These are phyloP conservation scores for Saccharomyces hybrid DNA, from an alignment of 1,139 yeast genomes.

Conservation along the genomic window DNA sequence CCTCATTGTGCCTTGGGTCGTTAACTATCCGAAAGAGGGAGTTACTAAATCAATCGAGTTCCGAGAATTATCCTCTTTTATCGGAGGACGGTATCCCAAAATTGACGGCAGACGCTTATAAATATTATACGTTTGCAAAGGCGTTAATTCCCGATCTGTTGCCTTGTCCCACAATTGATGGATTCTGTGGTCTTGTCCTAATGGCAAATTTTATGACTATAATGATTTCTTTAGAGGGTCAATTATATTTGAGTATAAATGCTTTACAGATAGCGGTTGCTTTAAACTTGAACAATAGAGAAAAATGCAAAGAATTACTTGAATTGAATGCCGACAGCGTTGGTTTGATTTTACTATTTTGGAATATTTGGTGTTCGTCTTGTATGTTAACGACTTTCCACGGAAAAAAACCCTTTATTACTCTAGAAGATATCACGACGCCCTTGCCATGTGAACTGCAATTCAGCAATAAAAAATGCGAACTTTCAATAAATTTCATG, in stretches of 20 bases:
- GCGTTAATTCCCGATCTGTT: background rate
- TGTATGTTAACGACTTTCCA: conserved; percentile 5
- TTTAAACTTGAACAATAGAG: background rate
- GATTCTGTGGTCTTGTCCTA: conserved; percentile 6
- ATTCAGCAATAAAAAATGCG: background rate
- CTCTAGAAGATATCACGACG: background rate
- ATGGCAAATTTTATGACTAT: conserved; percentile 7
- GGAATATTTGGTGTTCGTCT: conserved; percentile 7
- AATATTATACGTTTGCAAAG: background rate
- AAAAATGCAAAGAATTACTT: background rate
- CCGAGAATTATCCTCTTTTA: background rate
- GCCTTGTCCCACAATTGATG: conserved; percentile 2
- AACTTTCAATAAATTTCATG: background rate
- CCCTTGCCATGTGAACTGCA: background rate
- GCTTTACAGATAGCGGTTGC: conserved; percentile 6
- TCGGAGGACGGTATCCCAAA: background rate
- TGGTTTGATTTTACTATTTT: conserved; percentile 5
- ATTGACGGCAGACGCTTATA: background rate
- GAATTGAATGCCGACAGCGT: background rate
- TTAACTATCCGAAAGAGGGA: conserved; percentile 6
- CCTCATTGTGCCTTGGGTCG: conserved; percentile 7
- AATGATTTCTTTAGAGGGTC: conserved; percentile 6
- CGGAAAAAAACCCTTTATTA: conserved; percentile 4
- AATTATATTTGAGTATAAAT: conserved; percentile 3
- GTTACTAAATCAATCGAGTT: background rate